These are phyloP conservation scores for Tagetes patula DNA, from an alignment of 129 eudicot genomes.

Conservation along the genomic window DNA sequence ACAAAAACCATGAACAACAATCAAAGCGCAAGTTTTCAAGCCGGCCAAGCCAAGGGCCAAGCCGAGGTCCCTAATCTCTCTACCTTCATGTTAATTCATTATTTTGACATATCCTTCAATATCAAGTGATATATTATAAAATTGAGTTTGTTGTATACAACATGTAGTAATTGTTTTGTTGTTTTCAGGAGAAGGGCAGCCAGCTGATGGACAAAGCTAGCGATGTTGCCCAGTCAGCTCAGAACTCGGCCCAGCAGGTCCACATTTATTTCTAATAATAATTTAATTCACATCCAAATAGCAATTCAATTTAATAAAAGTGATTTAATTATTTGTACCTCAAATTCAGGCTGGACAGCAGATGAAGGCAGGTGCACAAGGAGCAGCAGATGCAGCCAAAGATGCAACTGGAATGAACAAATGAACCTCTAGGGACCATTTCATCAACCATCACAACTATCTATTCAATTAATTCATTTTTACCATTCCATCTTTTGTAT, in stretches of 20 bases:
- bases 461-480: conserved; percentile 29
- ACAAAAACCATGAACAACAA: conserved; percentile 38
- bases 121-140: not conserved
- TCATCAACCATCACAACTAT: conserved; percentile 41
- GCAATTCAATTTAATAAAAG: not conserved
- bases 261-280: not conserved
- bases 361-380: conserved; percentile 60
- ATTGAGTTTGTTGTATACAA: not conserved
- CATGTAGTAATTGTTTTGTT: conserved; percentile 12
- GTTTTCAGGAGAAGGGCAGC: conserved; percentile 57
- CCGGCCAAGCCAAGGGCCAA: conserved; percentile 72
- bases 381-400: conserved; percentile 69
- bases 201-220: conserved; percentile 75
- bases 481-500: not conserved
- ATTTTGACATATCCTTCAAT: not conserved
- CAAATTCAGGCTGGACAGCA: conserved; percentile 62
- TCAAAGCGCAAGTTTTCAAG: conserved; percentile 47
- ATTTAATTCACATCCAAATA: not conserved
- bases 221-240: conserved; percentile 65
- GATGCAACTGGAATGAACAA: conserved; percentile 74
- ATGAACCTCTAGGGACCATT: conserved; percentile 47
- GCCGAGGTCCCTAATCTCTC: conserved; percentile 38
- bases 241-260: conserved; percentile 55
- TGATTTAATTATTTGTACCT: not conserved
- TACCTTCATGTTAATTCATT: not conserved